Evolutionary conservation across 257 asterid genomes (phyloP).

Genomic region (Przewalskia tangutica): DNA sequence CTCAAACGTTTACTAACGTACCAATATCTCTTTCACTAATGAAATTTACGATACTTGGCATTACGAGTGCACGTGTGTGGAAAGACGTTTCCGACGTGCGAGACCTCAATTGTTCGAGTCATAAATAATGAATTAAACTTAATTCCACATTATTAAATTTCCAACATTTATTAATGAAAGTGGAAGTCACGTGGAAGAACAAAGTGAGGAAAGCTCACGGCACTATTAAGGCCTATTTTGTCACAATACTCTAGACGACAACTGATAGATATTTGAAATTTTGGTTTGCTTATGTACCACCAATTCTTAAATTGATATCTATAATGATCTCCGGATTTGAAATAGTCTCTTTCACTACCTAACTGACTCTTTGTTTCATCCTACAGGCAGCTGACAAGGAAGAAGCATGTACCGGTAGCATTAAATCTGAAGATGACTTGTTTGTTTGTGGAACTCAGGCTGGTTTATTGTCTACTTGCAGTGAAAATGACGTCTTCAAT

Average conservation of each 20-base stretch:
- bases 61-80: too few species aligned
- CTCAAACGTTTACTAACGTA: too few species aligned
- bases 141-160: too few species aligned
- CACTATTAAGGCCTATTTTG: neutral
- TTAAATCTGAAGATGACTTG: conserved; percentile 68
- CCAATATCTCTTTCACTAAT: too few species aligned
- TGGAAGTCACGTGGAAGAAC: neutral
- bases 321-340: neutral
- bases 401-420: conserved; percentile 49
- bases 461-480: conserved; percentile 30
- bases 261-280: neutral
- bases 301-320: neutral
- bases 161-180: neutral
- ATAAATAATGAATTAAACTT: too few species aligned
- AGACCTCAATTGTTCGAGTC: too few species aligned
- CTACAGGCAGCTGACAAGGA: conserved; percentile 63
- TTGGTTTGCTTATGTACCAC: neutral
- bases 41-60: too few species aligned
- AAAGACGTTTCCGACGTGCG: too few species aligned
- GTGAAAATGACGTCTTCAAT: conserved; percentile 29
- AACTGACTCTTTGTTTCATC: neutral
- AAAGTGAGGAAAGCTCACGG: neutral
- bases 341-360: neutral
- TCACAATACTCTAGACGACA: neutral
- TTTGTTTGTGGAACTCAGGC: conserved; percentile 46